Evolutionary conservation across 2,329 filamentous ascomycete genomes (phyloP).

Genomic region (Coniochaeta sp.): DNA sequence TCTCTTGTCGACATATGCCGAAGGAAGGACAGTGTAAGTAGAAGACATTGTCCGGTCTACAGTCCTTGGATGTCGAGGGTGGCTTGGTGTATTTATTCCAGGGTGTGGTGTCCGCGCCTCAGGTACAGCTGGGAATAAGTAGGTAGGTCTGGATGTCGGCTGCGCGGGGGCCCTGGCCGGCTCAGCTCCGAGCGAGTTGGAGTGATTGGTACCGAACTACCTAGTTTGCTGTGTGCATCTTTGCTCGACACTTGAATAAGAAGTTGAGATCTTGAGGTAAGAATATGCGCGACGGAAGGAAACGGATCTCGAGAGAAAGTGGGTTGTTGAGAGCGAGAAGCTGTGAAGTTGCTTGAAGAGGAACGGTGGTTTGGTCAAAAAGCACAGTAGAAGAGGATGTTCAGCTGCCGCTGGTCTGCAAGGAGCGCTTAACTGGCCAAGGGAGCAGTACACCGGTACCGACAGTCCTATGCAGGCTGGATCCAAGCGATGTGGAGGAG

Average conservation of each 20-base stretch:
- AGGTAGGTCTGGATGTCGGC: not conserved
- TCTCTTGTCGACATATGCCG: constrained; percentile 15
- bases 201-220: not conserved
- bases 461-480: not conserved
- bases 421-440: not conserved
- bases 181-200: not conserved
- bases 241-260: not conserved
- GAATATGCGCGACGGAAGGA: not conserved
- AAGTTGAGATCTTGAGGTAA: not conserved
- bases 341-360: not conserved
- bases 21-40: constrained; percentile 18
- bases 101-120: not conserved
- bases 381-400: not conserved
- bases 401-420: not conserved
- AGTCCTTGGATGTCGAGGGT: not conserved
- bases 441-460: not conserved
- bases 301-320: not conserved
- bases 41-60: constrained; percentile 19
- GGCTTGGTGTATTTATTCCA: constrained; percentile 4
- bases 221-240: not conserved
- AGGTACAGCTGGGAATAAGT: not conserved
- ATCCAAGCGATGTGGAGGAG: not conserved
- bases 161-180: not conserved
- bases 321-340: not conserved
- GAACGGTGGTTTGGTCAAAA: too few relatives aligned